These are phyloP conservation scores for Helianthus tuberosus DNA, from an alignment of 129 eudicot species.

Conservation along the genomic window DNA sequence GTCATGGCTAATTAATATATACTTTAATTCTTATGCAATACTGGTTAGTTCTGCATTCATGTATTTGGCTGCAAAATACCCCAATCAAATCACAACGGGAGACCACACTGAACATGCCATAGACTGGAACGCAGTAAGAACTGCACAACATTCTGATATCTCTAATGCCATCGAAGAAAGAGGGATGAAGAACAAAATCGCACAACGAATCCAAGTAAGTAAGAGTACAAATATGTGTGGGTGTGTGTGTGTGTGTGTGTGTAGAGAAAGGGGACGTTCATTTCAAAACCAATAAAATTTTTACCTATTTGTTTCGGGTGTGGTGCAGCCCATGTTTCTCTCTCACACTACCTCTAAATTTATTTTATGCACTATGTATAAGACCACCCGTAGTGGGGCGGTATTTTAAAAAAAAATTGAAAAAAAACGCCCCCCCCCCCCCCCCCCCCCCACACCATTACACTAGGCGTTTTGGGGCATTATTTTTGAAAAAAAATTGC, in stretches of 20 bases:
- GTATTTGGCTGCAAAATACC: slow-evolving; percentile 41
- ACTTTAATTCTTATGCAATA: background rate
- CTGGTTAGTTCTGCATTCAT: slow-evolving; percentile 53
- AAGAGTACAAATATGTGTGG: background rate
- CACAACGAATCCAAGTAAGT: slow-evolving; percentile 42
- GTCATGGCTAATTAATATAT: background rate
- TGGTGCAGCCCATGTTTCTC: too few species aligned
- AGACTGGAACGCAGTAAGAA: slow-evolving; percentile 52
- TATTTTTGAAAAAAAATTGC: too few species aligned
- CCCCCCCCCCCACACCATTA: too few species aligned
- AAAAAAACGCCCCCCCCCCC: too few species aligned
- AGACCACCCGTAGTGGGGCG: too few species aligned
- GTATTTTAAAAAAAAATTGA: too few species aligned
- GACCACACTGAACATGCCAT: slow-evolving; percentile 25
- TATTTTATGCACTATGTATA: too few species aligned
- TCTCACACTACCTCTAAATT: too few species aligned
- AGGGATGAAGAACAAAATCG: slow-evolving; percentile 44
- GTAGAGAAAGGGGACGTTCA: background rate
- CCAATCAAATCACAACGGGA: slow-evolving; percentile 21
- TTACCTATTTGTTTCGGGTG: too few species aligned
- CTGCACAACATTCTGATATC: slow-evolving; percentile 30
- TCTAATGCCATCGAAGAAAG: slow-evolving; percentile 28
- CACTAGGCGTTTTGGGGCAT: too few species aligned
- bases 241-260: background rate
- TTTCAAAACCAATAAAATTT: too few species aligned